Evolutionary conservation across 306 rosid species (phyloP).

Genomic region (Prunus salicina): DNA sequence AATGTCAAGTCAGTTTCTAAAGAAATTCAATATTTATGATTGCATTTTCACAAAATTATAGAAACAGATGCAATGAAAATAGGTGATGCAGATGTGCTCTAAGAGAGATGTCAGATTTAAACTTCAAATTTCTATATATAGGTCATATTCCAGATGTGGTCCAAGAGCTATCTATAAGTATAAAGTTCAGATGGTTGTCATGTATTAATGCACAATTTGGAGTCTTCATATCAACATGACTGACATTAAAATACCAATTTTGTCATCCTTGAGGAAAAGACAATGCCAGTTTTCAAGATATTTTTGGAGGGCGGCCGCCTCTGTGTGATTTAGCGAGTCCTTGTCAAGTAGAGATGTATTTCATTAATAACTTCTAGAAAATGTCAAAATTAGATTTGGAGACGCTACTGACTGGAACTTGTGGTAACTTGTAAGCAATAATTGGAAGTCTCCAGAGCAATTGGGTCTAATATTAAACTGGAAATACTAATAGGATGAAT

Average conservation of each 20-base stretch:
- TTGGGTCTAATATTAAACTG: not conserved
- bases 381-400: no score
- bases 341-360: not conserved
- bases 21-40: no score
- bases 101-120: not conserved
- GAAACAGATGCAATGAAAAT: no score
- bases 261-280: not conserved
- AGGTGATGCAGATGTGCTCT: no score
- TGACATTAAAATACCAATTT: not conserved
- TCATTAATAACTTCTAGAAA: no score
- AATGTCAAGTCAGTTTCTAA: not conserved
- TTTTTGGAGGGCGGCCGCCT: not conserved
- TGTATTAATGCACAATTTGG: not conserved
- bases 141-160: not conserved
- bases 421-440: not conserved
- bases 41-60: not conserved
- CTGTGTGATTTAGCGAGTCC: not conserved
- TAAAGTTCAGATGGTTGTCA: no score
- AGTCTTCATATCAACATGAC: not conserved
- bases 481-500: not conserved
- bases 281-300: no score
- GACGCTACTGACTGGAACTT: no score
- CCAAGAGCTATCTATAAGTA: no score
- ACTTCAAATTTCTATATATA: not conserved
- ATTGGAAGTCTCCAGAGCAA: not conserved